Evolutionary conservation across 192 early-diverging fungal species (phyloP), one percentile per base, ranked within the genome.

Genomic region (Diversispora epigaea): DNA sequence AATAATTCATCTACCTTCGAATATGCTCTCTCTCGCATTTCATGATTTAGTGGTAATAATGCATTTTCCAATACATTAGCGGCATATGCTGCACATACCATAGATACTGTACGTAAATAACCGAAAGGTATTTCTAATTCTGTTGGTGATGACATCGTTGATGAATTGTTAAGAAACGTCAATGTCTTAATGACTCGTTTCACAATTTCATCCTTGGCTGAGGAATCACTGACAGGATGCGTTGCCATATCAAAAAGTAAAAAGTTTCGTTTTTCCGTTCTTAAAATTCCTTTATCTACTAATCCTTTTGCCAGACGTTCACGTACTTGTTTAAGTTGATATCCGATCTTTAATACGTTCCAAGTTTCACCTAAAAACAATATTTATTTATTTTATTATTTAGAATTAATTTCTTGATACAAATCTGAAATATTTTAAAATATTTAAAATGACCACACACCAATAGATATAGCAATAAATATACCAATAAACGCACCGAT

Each of bases 351-450:
- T 83, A 93, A 88, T 39, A 99, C 87, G 82, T 98, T 98, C 97
- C 97, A 99, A 8, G 97, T 99, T 88, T 99, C 97, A 58, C 97
- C 94, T 94, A 64, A n/a, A n/a, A n/a, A n/a, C n/a, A n/a, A n/a
- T n/a, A n/a, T n/a, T n/a, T n/a, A n/a, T n/a, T n/a, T n/a, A n/a
- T n/a, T n/a, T n/a, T n/a, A n/a, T n/a, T n/a, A n/a, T n/a, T n/a
- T n/a, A n/a, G n/a, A n/a, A n/a, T n/a, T n/a, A n/a, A n/a, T n/a
- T n/a, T n/a, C n/a, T n/a, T n/a, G n/a, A n/a, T n/a, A n/a, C n/a
- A n/a, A n/a, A n/a, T n/a, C n/a, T n/a, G n/a, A n/a, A n/a, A n/a
- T n/a, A n/a, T n/a, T n/a, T n/a, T n/a, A n/a, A n/a, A n/a, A n/a
- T n/a, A n/a, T n/a, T n/a, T n/a, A n/a, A n/a, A n/a, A n/a, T n/a